phyloP scores from a whole-genome alignment of 768 basidiomycete genomes.

The Suillus occidentalis region DNA sequence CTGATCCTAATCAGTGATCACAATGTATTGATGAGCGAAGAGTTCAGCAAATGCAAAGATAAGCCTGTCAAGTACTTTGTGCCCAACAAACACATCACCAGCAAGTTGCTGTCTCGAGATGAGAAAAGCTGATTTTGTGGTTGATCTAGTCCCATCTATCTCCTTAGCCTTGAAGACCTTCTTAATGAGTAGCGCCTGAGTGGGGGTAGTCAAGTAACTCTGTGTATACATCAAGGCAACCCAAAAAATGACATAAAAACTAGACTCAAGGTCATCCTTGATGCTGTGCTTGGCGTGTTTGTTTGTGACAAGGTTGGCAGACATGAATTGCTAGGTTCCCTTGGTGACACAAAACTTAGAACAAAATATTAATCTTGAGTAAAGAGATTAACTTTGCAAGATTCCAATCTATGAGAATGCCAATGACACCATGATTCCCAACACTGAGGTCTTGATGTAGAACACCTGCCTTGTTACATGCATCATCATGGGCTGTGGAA shows the following conservation, averaged over 20 bases:
- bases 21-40: not conserved
- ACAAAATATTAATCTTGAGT: not conserved
- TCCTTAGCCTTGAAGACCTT: not conserved
- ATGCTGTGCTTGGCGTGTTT: conserved; percentile 18
- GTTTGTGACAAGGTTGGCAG: conserved; percentile 19
- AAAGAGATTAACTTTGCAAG: conserved; percentile 10
- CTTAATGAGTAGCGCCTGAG: not conserved
- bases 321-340: conserved; percentile 38
- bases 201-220: not conserved
- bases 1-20: not conserved
- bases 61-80: not conserved
- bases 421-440: conserved; percentile 21
- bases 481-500: not conserved
- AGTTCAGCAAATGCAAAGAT: not conserved
- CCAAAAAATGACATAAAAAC: conserved; percentile 24
- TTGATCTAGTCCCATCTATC: not conserved
- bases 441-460: conserved; percentile 13
- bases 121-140: not conserved
- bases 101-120: not conserved
- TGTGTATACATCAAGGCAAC: conserved; percentile 1
- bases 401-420: conserved; percentile 29
- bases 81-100: not conserved
- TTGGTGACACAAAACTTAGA: conserved; percentile 6
- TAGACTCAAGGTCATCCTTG: conserved; percentile 34
- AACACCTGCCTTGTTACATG: conserved; percentile 5